A percentile compares a stretch with the other conserved stretches of the same genome.
Evolutionary conservation across 768 basidiomycete species (phyloP).

Genomic region (Mycena polygramma): DNA sequence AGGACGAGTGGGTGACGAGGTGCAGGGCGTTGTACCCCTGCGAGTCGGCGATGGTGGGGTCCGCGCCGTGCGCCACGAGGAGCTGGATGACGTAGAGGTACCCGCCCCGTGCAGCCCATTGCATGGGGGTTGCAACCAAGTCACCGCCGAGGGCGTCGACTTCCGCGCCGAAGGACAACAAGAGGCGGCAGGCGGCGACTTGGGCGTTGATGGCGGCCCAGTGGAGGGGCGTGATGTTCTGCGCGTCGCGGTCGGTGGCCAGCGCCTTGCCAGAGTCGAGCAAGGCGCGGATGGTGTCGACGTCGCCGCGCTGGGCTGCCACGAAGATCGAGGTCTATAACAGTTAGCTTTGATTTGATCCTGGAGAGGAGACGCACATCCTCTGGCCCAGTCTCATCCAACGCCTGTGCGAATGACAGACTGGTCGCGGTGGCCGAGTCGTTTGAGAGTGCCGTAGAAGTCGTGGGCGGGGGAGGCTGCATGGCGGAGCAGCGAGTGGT

Average conservation of each 20-base stretch:
- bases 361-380: conserved; percentile 15
- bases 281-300: conserved; percentile 71
- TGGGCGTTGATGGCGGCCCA: conserved; percentile 99
- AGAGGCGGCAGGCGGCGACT: conserved; percentile 85
- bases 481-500: background rate
- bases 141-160: conserved; percentile 96
- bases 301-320: conserved; percentile 90
- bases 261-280: conserved; percentile 78
- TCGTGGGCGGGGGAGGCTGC: conserved; percentile 29
- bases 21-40: conserved; percentile 98
- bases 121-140: conserved; percentile 93
- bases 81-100: conserved; percentile 97
- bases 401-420: conserved; percentile 35
- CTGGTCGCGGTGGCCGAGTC: conserved; percentile 29
- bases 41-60: conserved; percentile 90
- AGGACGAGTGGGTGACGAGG: conserved; percentile 93
- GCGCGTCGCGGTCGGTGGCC: conserved; percentile 85
- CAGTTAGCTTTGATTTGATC: background rate
- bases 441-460: conserved; percentile 29
- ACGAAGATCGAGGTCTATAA: conserved; percentile 79
- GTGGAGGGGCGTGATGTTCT: conserved; percentile 95
- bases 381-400: conserved; percentile 31
- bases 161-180: conserved; percentile 93
- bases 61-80: conserved; percentile 89
- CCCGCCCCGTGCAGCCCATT: conserved; percentile 98